Base-by-base conservation (phyloP, 1,139 yeast species). In the Taphrina communis region DNA sequence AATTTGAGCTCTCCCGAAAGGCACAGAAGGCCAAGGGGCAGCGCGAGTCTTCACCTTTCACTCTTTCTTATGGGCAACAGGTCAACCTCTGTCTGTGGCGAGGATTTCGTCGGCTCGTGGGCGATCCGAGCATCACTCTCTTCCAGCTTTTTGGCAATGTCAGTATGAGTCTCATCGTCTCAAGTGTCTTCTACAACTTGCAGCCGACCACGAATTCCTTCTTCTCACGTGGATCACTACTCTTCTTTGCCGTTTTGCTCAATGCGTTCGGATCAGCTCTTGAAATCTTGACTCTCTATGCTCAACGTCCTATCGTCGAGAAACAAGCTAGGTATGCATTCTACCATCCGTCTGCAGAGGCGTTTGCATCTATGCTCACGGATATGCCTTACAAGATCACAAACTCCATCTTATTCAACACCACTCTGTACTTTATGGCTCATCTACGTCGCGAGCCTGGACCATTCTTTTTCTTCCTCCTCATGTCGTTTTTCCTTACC, bases 111-210 rank as follows among this genome's bases (percentile, higher is more conserved):
- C 83, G 95, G 77, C 80, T 84, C 48, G 80, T 78, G 72, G 91
- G 91, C 73, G 92, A 89, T 76, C 84, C 87, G 52, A 84, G 89
- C 6, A 83, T 89, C 74, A 82, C 90, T 0, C 41, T 86, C 35
- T 83, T 88, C 69, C 82, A 86, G 31, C 80, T 89, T 25, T 72
- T 84, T 70, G 89, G 90, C 72, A 88, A 89, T 75, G 79, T 84
- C n/a, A 78, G 84, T n/a, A 87, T 89, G 89, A 89, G 90, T 46
- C 82, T 90, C 71, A 80, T 90, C 71, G 79, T 89, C 69, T 84
- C 93, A 2, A 89, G 96, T 0, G 85, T 90, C 75, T 90, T 88
- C 76, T 90, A 85, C 80, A 88, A 89, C 74, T 75, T 88, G 73
- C 78, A 76, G 2, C 74, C 76, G 2, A 77, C 76, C 35, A 83